Evolutionary conservation across 2,329 filamentous ascomycete species (phyloP).

Genomic region (Acrodontium crateriforme): DNA sequence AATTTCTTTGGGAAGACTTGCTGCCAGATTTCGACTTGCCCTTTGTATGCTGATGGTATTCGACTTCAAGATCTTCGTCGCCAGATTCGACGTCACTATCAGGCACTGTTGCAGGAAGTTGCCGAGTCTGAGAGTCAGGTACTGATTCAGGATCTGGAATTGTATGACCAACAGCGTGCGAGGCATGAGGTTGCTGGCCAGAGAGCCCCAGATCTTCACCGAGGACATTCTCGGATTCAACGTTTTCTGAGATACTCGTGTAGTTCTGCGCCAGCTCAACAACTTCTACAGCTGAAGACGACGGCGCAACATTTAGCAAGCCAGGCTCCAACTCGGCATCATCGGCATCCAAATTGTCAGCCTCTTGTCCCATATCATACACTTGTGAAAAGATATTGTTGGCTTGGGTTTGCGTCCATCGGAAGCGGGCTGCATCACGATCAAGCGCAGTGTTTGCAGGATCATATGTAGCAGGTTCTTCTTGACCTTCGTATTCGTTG

Average conservation of each 20-base stretch:
- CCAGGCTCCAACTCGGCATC: conserved; percentile 1
- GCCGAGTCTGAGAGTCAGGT: too few relatives aligned
- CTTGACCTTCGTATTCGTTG: conserved; percentile 4
- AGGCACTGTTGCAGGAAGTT: too few relatives aligned
- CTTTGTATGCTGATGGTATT: neutral
- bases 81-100: conserved; percentile 5
- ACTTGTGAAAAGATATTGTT: neutral
- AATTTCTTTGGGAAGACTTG: too few relatives aligned
- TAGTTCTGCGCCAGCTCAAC: neutral
- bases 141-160: too few relatives aligned
- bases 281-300: neutral
- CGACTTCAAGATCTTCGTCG: conserved; percentile 4
- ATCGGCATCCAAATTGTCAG: conserved; percentile 3
- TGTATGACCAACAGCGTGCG: too few relatives aligned
- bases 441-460: conserved; percentile 12
- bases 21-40: neutral
- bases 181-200: too few relatives aligned
- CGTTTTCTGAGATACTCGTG: neutral
- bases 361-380: conserved; percentile 1
- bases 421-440: conserved; percentile 11
- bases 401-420: conserved; percentile 8
- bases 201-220: too few relatives aligned
- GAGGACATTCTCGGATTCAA: neutral
- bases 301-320: conserved; percentile 1
- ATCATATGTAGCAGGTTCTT: conserved; percentile 9